A percentile compares a stretch with the other conserved stretches of the same genome.
phyloP scores from a whole-genome alignment of 495 filamentous ascomycete genomes.

The Aspergillus sparsus region DNA sequence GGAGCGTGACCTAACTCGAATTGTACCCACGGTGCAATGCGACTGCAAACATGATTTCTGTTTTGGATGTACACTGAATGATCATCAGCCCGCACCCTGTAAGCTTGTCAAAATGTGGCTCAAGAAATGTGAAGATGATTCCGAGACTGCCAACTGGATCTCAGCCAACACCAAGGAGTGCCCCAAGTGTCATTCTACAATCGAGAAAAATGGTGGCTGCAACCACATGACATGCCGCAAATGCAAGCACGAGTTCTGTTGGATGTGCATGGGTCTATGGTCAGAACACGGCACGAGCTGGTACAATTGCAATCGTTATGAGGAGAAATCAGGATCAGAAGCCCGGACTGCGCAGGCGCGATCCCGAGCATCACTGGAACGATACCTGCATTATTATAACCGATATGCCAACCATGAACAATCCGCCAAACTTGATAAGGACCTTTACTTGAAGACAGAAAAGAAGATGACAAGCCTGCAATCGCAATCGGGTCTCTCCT shows the following conservation, averaged over 20 bases:
- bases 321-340: constrained; percentile 90
- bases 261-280: constrained; percentile 99
- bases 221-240: constrained; percentile 99
- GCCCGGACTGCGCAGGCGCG: constrained; percentile 88
- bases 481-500: constrained; percentile 89
- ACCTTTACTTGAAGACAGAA: constrained; percentile 93
- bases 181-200: constrained; percentile 91
- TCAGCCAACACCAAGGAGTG: constrained; percentile 99
- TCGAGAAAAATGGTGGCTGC: constrained; percentile 98
- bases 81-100: constrained; percentile 94
- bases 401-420: constrained; percentile 98
- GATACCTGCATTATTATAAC: constrained; percentile 98
- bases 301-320: constrained; percentile 98
- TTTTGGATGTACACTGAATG: constrained; percentile 89
- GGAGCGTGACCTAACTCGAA: constrained; percentile 74
- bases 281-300: constrained; percentile 99
- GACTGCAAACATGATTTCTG: constrained; percentile 84
- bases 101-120: constrained; percentile 92
- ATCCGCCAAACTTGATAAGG: constrained; percentile 94
- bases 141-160: constrained; percentile 98
- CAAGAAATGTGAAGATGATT: constrained; percentile 98
- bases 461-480: constrained; percentile 98
- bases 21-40: constrained; percentile 89
- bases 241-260: constrained; percentile 98
- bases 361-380: constrained; percentile 84